phyloP scores from a whole-genome alignment of 2,329 filamentous ascomycete species.

The Hyphodiscus sp. region DNA sequence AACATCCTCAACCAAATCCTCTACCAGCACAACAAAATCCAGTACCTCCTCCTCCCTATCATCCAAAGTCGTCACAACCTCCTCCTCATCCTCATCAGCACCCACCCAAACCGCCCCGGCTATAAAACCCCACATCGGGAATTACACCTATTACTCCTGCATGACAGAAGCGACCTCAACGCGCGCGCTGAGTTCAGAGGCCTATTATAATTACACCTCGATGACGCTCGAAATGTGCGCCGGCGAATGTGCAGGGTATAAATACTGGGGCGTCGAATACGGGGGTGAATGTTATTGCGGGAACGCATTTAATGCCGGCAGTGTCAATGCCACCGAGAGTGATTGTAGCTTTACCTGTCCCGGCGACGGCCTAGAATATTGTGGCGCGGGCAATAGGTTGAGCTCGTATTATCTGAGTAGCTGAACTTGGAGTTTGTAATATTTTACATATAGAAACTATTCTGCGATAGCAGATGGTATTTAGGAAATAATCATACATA shows the following conservation, averaged over 20 bases:
- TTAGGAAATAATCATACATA: too few species aligned
- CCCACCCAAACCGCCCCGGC: slow-evolving; percentile 5
- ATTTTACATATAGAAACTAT: too few species aligned
- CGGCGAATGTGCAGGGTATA: slow-evolving; percentile 24
- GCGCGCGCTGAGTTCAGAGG: slow-evolving; percentile 7
- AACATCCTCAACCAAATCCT: slow-evolving; percentile 1
- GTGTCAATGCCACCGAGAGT: slow-evolving; percentile 3
- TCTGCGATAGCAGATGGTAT: too few species aligned
- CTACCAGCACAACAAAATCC: slow-evolving; percentile 27
- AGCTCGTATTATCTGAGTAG: slow-evolving; percentile 7
- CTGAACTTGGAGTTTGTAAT: too few species aligned
- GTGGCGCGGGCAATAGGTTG: slow-evolving; percentile 22
- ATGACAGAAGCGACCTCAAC: slow-evolving; percentile 9
- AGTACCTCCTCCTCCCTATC: slow-evolving; percentile 8
- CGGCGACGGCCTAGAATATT: slow-evolving; percentile 13
- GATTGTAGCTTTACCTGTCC: slow-evolving; percentile 14
- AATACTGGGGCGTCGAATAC: slow-evolving; percentile 35
- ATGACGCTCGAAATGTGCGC: slow-evolving; percentile 31
- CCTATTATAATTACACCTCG: slow-evolving; percentile 14
- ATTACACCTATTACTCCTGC: slow-evolving; percentile 11
- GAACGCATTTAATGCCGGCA: slow-evolving; percentile 9
- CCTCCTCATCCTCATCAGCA: slow-evolving; percentile 1
- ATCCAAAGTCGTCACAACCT: not conserved
- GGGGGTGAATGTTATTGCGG: slow-evolving; percentile 29
- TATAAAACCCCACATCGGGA: slow-evolving; percentile 4